These are phyloP conservation scores for Nakazawaea sp. DNA, from an alignment of 805 yeast species.

Conservation along the genomic window DNA sequence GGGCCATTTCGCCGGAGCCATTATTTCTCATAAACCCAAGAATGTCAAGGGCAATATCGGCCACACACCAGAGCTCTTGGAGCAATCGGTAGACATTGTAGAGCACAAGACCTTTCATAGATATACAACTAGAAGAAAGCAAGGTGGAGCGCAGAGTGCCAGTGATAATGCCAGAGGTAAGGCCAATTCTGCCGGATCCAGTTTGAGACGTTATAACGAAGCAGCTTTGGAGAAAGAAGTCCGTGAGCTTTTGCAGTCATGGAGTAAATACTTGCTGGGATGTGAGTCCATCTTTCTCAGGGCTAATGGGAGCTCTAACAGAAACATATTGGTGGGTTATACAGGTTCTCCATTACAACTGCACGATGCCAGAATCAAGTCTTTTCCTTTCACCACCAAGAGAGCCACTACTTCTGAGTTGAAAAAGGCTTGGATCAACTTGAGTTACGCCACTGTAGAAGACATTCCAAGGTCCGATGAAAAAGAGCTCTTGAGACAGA, in stretches of 20 bases:
- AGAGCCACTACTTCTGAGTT: constrained; percentile 81
- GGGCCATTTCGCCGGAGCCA: constrained; percentile 97
- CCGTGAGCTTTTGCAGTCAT: constrained; percentile 53
- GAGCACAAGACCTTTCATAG: constrained; percentile 86
- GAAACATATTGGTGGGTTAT: constrained; percentile 59
- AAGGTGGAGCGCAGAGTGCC: constrained; percentile 95
- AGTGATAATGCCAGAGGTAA: constrained; percentile 89
- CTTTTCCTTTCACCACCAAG: constrained; percentile 84
- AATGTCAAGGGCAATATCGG: constrained; percentile 50
- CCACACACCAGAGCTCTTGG: constrained; percentile 36
- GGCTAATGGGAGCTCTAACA: constrained; percentile 69
- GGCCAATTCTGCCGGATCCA: constrained; percentile 94
- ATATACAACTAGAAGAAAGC: constrained; percentile 93
- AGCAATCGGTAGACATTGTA: constrained; percentile 58
- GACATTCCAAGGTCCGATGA: constrained; percentile 46
- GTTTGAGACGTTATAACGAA: constrained; percentile 84
- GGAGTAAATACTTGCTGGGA: constrained; percentile 54
- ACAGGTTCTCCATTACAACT: constrained; percentile 45
- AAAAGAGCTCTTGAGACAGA: constrained; percentile 18
- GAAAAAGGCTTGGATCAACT: constrained; percentile 75
- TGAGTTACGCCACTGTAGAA: constrained; percentile 51
- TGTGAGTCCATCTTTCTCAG: constrained; percentile 73
- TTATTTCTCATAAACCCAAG: constrained; percentile 64
- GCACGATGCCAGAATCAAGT: constrained; percentile 56
- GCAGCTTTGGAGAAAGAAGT: constrained; percentile 75